These are phyloP conservation scores for Penicillium pancosmium DNA, from an alignment of 495 filamentous ascomycete genomes.

Conservation along the genomic window DNA sequence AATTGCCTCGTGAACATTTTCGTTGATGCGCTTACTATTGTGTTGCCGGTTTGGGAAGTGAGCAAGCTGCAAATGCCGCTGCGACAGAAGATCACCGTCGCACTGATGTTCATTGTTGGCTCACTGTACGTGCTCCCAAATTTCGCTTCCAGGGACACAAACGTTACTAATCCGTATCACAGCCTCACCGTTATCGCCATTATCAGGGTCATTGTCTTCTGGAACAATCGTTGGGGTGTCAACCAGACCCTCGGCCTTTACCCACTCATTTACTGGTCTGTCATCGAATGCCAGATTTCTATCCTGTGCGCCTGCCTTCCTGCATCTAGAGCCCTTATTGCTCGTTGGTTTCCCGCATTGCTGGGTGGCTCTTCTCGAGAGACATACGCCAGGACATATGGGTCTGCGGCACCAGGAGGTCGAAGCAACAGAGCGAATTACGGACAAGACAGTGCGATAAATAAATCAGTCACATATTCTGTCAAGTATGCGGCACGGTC, in stretches of 20 bases:
- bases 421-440: background rate
- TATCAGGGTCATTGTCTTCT: constrained; percentile 35
- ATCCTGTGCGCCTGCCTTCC: constrained; percentile 37
- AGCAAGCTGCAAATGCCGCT: constrained; percentile 31
- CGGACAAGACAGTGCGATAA: constrained; percentile 13
- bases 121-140: constrained; percentile 25
- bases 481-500: constrained; percentile 17
- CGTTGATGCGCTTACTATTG: constrained; percentile 32
- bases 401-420: constrained; percentile 1
- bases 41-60: constrained; percentile 37
- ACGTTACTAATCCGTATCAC: background rate
- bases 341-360: constrained; percentile 12
- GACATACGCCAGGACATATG: constrained; percentile 15
- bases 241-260: constrained; percentile 33
- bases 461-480: constrained; percentile 25
- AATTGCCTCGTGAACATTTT: constrained; percentile 36
- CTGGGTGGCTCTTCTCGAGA: constrained; percentile 12
- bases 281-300: constrained; percentile 36
- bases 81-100: constrained; percentile 35
- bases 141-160: background rate
- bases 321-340: constrained; percentile 20
- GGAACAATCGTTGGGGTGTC: constrained; percentile 25
- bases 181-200: constrained; percentile 34
- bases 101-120: constrained; percentile 37
- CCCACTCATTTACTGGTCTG: constrained; percentile 34